phyloP scores from a whole-genome alignment of 495 filamentous ascomycete genomes.

The Ascodesmis nigricans region DNA sequence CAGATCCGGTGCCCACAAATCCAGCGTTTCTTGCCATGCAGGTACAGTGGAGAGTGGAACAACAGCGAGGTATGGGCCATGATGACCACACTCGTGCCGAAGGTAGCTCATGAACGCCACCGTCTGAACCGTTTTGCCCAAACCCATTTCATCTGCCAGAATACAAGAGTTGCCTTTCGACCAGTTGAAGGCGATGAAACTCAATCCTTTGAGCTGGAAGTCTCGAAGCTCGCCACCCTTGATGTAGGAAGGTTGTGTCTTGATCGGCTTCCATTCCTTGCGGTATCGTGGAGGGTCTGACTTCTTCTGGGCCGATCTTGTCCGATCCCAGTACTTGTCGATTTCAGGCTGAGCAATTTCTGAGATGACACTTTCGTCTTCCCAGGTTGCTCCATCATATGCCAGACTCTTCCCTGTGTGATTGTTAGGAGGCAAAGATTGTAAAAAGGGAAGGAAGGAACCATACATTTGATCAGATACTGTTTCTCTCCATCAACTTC shows the following conservation, averaged over 20 bases:
- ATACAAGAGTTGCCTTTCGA: constrained; percentile 79
- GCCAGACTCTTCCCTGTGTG: constrained; percentile 44
- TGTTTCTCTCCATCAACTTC: constrained; percentile 51
- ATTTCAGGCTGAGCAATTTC: constrained; percentile 64
- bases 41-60: constrained; percentile 91
- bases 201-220: constrained; percentile 83
- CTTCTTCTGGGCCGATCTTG: constrained; percentile 48
- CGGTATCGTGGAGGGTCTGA: constrained; percentile 58
- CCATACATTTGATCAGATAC: constrained; percentile 78
- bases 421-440: constrained; percentile 10
- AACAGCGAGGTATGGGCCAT: constrained; percentile 88
- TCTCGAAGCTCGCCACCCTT: constrained; percentile 68
- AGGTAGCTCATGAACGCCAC: constrained; percentile 85
- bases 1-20: constrained; percentile 83
- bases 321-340: constrained; percentile 70
- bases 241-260: constrained; percentile 65
- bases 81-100: constrained; percentile 68
- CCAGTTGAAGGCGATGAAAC: constrained; percentile 92
- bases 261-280: constrained; percentile 42
- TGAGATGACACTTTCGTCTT: constrained; percentile 49
- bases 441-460: background rate
- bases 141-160: constrained; percentile 92
- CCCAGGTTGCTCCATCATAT: constrained; percentile 92
- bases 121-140: constrained; percentile 96
- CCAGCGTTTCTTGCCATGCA: constrained; percentile 94